Conservation (phyloP, 2,329 filamentous ascomycete genomes). For the Xenosphaeropsis pyriputrescens region DNA sequence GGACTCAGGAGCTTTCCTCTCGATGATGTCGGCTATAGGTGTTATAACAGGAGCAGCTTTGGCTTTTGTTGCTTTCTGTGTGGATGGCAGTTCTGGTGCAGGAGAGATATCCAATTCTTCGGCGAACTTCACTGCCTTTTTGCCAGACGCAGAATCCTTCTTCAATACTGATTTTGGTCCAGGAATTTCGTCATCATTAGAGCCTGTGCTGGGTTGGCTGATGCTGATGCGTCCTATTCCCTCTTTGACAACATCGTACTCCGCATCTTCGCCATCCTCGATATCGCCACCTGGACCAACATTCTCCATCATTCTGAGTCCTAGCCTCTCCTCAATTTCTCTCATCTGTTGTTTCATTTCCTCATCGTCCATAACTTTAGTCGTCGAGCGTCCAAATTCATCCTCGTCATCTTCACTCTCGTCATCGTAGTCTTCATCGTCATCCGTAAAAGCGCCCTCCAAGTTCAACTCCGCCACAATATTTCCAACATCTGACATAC, state of each 20-base stretch:
- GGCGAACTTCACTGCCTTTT: slow-evolving; percentile 75
- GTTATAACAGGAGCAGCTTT: slow-evolving; percentile 3
- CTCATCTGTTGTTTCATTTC: slow-evolving; percentile 68
- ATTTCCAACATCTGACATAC: slow-evolving; percentile 73
- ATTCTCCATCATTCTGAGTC: slow-evolving; percentile 38
- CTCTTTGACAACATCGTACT: slow-evolving; percentile 25
- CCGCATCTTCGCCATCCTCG: slow-evolving; percentile 2
- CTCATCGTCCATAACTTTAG: slow-evolving; percentile 52
- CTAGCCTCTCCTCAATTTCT: slow-evolving; percentile 64
- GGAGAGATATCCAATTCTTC: slow-evolving; percentile 56
- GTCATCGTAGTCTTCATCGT: slow-evolving; percentile 35
- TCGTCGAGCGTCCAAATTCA: slow-evolving; percentile 61
- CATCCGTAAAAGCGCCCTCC: slow-evolving; percentile 45
- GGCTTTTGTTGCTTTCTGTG: slow-evolving; percentile 6
- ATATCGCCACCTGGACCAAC: slow-evolving; percentile 31
- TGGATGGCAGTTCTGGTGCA: slow-evolving; percentile 17
- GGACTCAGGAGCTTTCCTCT: slow-evolving; percentile 12
- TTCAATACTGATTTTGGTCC: neutral
- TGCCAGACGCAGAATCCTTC: slow-evolving; percentile 5
- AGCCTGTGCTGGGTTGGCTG: slow-evolving; percentile 11
- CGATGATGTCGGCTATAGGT: slow-evolving; percentile 33
- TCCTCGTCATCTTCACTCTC: slow-evolving; percentile 44
- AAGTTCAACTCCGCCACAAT: slow-evolving; percentile 87
- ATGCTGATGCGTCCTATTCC: slow-evolving; percentile 43
- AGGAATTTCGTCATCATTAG: neutral